Conservation (phyloP, 768 basidiomycete genomes). For the Suillus sp. region DNA sequence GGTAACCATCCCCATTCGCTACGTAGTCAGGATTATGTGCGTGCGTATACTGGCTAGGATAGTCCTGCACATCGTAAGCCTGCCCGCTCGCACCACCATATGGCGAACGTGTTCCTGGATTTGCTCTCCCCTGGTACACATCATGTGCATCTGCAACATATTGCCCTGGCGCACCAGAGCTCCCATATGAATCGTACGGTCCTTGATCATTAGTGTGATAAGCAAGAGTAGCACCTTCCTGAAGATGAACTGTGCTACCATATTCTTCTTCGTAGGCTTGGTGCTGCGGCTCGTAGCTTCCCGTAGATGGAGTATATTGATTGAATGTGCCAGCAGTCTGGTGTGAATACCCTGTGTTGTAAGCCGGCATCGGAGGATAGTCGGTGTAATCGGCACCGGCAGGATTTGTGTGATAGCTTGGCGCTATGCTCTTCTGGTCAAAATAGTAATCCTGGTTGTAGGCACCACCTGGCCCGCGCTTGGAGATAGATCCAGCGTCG, state of each 20-base stretch:
- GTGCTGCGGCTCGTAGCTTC: slow-evolving; percentile 51
- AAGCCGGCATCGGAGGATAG: slow-evolving; percentile 76
- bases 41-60: slow-evolving; percentile 33
- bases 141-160: slow-evolving; percentile 51
- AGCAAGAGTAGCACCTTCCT: slow-evolving; percentile 57
- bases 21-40: slow-evolving; percentile 32
- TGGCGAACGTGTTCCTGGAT: slow-evolving; percentile 36
- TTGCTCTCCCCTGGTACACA: slow-evolving; percentile 54
- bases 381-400: slow-evolving; percentile 47
- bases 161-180: slow-evolving; percentile 26
- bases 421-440: slow-evolving; percentile 47
- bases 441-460: slow-evolving; percentile 61
- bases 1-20: slow-evolving; percentile 31
- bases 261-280: slow-evolving; percentile 66
- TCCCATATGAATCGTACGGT: slow-evolving; percentile 22
- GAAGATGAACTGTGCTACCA: slow-evolving; percentile 62
- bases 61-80: slow-evolving; percentile 43
- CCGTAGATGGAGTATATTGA: slow-evolving; percentile 61
- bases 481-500: slow-evolving; percentile 56
- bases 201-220: slow-evolving; percentile 36
- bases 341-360: slow-evolving; percentile 63
- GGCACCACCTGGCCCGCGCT: slow-evolving; percentile 58
- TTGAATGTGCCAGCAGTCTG: slow-evolving; percentile 52
- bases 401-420: slow-evolving; percentile 38
- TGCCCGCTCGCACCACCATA: slow-evolving; percentile 34